Percentiles rank a stretch among this genome's conserved stretches.
phyloP scores from a whole-genome alignment of 2,329 filamentous ascomycete species.

The Aspergillus quadricinctus region DNA sequence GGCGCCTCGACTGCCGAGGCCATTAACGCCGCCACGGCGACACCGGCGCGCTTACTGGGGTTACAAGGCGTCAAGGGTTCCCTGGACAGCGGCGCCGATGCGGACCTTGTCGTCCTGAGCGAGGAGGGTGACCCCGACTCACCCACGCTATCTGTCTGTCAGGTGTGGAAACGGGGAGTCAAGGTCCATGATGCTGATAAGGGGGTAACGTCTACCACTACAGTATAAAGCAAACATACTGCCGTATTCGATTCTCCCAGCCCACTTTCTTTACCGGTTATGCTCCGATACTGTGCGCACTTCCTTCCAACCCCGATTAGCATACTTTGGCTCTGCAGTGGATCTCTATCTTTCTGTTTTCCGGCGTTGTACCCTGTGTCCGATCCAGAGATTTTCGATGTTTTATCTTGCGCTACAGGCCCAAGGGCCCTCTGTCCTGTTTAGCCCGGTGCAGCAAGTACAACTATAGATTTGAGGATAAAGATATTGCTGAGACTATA shows the following conservation, averaged over 20 bases:
- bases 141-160: constrained; percentile 34
- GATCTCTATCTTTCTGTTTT: background rate
- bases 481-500: background rate
- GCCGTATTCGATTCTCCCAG: background rate
- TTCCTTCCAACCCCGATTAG: background rate
- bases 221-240: background rate
- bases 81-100: constrained; percentile 38
- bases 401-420: background rate
- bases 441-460: background rate
- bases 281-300: background rate
- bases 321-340: background rate
- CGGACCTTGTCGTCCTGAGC: constrained; percentile 38
- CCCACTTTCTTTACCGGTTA: background rate
- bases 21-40: constrained; percentile 38
- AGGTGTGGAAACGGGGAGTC: constrained; percentile 42
- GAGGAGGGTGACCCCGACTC: constrained; percentile 29
- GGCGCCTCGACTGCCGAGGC: constrained; percentile 36
- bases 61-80: constrained; percentile 37
- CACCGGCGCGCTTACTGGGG: constrained; percentile 37
- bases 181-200: constrained; percentile 37
- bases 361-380: background rate
- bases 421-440: background rate
- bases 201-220: constrained; percentile 1
- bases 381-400: background rate
- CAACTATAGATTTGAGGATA: background rate